Percentiles rank a stretch among this genome's conserved stretches.
These are phyloP conservation scores for Cladochytrium replicatum DNA, from an alignment of 192 early-diverging fungal species.

Conservation along the genomic window DNA sequence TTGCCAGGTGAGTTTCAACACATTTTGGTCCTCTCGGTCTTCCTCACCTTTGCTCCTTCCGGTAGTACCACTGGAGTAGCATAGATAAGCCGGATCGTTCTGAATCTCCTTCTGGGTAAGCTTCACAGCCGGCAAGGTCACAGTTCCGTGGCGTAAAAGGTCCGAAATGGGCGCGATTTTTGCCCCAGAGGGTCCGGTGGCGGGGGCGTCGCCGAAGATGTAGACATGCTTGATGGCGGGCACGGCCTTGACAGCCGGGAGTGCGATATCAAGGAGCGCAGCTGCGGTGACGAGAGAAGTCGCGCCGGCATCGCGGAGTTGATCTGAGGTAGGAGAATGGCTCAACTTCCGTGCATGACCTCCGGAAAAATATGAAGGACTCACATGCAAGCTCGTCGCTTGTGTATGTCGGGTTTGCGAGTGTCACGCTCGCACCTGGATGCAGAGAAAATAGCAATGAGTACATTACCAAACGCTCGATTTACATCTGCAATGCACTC, in stretches of 20 bases:
- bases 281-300: conserved; percentile 47
- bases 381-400: conserved; percentile 56
- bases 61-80: conserved; percentile 65
- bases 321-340: conserved; percentile 26
- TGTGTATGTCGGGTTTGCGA: conserved; percentile 77
- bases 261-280: conserved; percentile 10
- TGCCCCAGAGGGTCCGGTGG: too few species aligned
- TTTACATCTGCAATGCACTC: neutral
- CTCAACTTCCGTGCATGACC: neutral
- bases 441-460: conserved; percentile 47
- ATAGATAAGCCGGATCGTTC: conserved; percentile 47
- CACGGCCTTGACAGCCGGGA: conserved; percentile 20
- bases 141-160: too few species aligned
- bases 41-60: conserved; percentile 41
- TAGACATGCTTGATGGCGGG: conserved; percentile 17
- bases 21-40: neutral
- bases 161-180: too few species aligned
- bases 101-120: conserved; percentile 27
- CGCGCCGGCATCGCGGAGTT: conserved; percentile 61
- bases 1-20: neutral
- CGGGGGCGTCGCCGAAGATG: too few species aligned
- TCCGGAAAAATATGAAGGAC: neutral
- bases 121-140: conserved; percentile 7
- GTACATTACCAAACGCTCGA: neutral
- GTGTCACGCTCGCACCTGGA: conserved; percentile 57